Base-by-base conservation (phyloP, 768 basidiomycete genomes). In the Phlebiopsis flavidoalba region DNA sequence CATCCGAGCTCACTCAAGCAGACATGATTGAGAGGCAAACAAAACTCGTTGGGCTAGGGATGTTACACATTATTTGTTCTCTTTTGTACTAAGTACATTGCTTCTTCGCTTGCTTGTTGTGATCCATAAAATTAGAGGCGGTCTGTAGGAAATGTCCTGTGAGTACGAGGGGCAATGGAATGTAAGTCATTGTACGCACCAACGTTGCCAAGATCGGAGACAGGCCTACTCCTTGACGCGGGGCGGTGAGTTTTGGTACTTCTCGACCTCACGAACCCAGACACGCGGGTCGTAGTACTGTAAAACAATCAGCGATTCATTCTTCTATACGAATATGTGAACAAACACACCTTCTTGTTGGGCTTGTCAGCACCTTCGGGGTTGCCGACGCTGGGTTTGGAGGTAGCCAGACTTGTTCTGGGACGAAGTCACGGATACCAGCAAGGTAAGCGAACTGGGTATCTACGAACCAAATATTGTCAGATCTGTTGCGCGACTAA, bases 261-360 rank as follows among this genome's bases (percentile, higher is more conserved):
- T 95, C 81, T 98, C 95, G 66, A 95, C 95, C 77, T 97, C 94
- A 69, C 96, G 91, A 54, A 99, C 94, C 96, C 96, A 99, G 61
- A 95, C 88, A 80, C 96, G 92, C 53, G 95, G 95, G 75, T 96
- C 94, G 77, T 96, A 96, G 80, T 75, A 89, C 89, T 43, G 17
- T 10, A 43, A 12, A 43, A 17, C 14, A 19, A 35, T 15, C 14
- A 31, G n/a, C n/a, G n/a, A n/a, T n/a, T n/a, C 45, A 58, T 1
- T 14, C 4, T 43, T 43, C 43, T 2, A 19, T 31, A 24, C 26
- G 57, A 7, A 2, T 14, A 7, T 48, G 19, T 48, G 8, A 47
- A 49, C 24, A 8, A 12, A 61, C 71, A 21, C 58, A 87, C 88
- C 86, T 98, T 99, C 91, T 99, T 99, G 87, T 99, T 98, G 60